Evolutionary conservation across 225 moss, liverwort and hornwort species (phyloP).

Genomic region (Bryum argenteum): DNA sequence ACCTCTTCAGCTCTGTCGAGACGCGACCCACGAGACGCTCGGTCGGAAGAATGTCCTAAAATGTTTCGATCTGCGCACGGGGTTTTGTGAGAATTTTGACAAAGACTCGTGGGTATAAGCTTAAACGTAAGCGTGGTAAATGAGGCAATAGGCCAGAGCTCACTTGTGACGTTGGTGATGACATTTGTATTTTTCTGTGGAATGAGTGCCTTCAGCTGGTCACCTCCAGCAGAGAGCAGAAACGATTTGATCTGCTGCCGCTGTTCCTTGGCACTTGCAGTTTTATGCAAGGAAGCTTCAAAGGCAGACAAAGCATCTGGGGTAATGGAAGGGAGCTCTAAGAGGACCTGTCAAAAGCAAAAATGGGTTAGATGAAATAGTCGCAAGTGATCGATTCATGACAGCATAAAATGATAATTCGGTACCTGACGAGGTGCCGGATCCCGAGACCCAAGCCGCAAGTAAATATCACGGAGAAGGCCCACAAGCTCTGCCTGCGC

Average conservation of each 20-base stretch:
- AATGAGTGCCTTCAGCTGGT: constrained; percentile 88
- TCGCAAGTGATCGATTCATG: background rate
- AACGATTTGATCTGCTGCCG: constrained; percentile 83
- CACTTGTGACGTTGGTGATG: constrained; percentile 91
- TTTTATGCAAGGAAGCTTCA: constrained; percentile 77
- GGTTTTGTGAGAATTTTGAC: background rate
- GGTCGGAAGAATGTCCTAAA: constrained; percentile 43
- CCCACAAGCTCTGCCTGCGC: constrained; percentile 92
- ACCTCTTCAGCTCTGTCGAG: constrained; percentile 42
- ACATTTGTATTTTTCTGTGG: constrained; percentile 77
- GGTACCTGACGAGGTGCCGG: constrained; percentile 85
- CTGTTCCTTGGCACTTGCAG: constrained; percentile 92
- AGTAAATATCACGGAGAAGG: constrained; percentile 86
- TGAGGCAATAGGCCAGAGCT: constrained; percentile 8
- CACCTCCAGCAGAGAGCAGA: constrained; percentile 87
- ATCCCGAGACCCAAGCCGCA: constrained; percentile 57
- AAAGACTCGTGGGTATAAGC: background rate
- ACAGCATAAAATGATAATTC: background rate
- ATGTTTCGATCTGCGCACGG: constrained; percentile 46
- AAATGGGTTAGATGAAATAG: background rate
- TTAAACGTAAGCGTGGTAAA: background rate
- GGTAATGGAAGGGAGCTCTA: constrained; percentile 78
- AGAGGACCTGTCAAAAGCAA: constrained; percentile 64
- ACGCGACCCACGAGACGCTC: constrained; percentile 26
- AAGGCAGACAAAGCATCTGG: constrained; percentile 67